Evolutionary conservation across 495 filamentous ascomycete species (phyloP).

Genomic region (Chaetomium tenue): DNA sequence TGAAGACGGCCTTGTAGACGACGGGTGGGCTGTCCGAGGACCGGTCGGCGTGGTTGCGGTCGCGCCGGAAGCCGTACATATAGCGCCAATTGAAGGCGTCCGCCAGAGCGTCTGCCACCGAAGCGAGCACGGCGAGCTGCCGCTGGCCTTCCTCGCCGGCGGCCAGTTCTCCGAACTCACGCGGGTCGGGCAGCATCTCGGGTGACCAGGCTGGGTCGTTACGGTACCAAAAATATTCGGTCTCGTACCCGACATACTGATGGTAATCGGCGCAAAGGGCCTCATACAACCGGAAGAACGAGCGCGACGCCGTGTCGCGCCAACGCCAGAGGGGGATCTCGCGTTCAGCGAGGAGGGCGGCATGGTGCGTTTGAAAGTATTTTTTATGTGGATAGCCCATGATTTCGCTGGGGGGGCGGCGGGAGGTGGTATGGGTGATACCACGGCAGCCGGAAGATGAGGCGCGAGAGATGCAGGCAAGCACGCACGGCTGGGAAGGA

Average conservation of each 20-base stretch:
- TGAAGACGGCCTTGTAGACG: conserved; percentile 10
- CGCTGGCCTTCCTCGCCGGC: conserved; percentile 11
- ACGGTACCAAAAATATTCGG: conserved; percentile 15
- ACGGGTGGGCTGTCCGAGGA: background rate
- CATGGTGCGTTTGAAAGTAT: conserved; percentile 10
- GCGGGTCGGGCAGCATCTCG: conserved; percentile 15
- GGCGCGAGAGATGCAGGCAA: conserved; percentile 11
- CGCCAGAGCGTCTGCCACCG: conserved; percentile 6
- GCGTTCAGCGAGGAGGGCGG: conserved; percentile 3
- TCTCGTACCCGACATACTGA: conserved; percentile 13
- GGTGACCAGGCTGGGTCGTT: conserved; percentile 12
- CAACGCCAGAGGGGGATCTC: conserved; percentile 10
- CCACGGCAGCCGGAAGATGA: conserved; percentile 14
- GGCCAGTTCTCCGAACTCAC: conserved; percentile 13
- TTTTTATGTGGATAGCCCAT: conserved; percentile 7
- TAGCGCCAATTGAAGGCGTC: conserved; percentile 17
- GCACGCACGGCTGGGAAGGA: conserved; percentile 15
- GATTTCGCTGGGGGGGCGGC: conserved; percentile 9
- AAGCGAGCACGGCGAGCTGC: conserved; percentile 14
- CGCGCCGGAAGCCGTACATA: conserved; percentile 12
- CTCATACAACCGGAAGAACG: conserved; percentile 14
- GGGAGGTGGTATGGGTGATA: conserved; percentile 9
- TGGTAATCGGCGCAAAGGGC: conserved; percentile 6
- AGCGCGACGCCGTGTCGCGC: conserved; percentile 14
- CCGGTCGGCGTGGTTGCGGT: conserved; percentile 11